Evolutionary conservation across 1,139 yeast species (phyloP).

Genomic region (Scheffersomyces illinoinensis): DNA sequence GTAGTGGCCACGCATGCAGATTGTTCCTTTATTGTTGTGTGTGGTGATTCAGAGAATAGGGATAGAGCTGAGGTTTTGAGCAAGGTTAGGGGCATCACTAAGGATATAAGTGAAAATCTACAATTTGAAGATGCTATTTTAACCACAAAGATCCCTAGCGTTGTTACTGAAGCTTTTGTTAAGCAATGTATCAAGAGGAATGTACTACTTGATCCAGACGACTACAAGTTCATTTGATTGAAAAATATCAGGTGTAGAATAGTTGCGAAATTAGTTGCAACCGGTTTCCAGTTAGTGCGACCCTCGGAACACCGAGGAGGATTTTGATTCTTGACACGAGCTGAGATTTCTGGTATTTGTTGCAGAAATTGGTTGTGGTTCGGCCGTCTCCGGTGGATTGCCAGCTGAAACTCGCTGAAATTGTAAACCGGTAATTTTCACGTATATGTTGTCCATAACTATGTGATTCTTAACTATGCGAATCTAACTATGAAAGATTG

Average conservation of each 20-base stretch:
- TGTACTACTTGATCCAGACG: constrained; percentile 49
- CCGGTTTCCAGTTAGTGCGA: background rate
- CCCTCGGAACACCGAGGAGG: background rate
- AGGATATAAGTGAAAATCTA: constrained; percentile 21
- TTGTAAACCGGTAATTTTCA: background rate
- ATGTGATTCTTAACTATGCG: background rate
- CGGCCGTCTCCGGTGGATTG: background rate
- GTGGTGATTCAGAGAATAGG: constrained; percentile 6
- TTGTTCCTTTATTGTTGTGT: constrained; percentile 29
- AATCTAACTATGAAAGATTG: background rate
- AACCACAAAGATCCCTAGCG: constrained; percentile 39
- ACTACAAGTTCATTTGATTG: constrained; percentile 19
- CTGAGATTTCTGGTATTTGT: background rate
- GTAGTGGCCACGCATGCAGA: constrained; percentile 13
- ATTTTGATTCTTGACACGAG: background rate
- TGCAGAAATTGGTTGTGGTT: background rate
- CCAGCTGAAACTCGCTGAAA: background rate
- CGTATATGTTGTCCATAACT: background rate
- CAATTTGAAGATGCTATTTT: constrained; percentile 15
- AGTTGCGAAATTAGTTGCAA: background rate
- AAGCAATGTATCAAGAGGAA: constrained; percentile 38
- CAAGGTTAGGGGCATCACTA: constrained; percentile 15
- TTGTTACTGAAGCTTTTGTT: constrained; percentile 49
- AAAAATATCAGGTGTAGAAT: background rate
- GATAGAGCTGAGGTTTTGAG: constrained; percentile 5